Evolutionary conservation across 345 rosid genomes (phyloP).

Genomic region (Brassica rapa): DNA sequence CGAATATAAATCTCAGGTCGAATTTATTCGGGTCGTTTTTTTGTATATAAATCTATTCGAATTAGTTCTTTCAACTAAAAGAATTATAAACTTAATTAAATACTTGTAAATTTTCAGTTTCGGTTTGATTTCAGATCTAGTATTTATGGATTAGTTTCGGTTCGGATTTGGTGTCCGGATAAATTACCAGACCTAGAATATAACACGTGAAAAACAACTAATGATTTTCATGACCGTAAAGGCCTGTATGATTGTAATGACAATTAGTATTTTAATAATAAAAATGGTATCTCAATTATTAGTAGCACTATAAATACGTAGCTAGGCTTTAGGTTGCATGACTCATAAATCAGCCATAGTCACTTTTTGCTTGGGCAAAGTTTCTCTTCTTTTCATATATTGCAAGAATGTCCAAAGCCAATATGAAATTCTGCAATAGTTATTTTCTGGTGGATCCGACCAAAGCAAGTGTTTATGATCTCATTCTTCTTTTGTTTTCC

Average conservation of each 20-base stretch:
- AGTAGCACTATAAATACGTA: background rate
- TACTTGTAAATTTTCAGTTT: too few relatives aligned
- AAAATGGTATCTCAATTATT: constrained; percentile 19
- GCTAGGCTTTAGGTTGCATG: background rate
- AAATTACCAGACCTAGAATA: too few relatives aligned
- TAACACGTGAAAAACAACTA: background rate
- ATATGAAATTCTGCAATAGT: background rate
- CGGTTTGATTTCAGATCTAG: too few relatives aligned
- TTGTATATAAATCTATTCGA: too few relatives aligned
- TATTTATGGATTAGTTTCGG: too few relatives aligned
- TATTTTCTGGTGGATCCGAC: constrained; percentile 38
- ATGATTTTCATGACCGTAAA: background rate
- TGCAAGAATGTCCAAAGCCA: background rate
- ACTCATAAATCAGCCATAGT: background rate
- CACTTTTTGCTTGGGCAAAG: background rate
- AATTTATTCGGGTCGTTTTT: too few relatives aligned
- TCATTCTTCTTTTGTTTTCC: constrained; percentile 42
- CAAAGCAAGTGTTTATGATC: constrained; percentile 48
- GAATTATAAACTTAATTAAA: too few relatives aligned
- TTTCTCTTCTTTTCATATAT: background rate
- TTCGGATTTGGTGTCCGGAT: too few relatives aligned
- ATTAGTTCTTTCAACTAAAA: too few relatives aligned
- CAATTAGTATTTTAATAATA: background rate
- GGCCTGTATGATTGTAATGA: constrained; percentile 12
- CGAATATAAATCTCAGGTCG: too few relatives aligned